Conservation (phyloP, 2,329 filamentous ascomycete genomes). For the Stromatinia cepivora region DNA sequence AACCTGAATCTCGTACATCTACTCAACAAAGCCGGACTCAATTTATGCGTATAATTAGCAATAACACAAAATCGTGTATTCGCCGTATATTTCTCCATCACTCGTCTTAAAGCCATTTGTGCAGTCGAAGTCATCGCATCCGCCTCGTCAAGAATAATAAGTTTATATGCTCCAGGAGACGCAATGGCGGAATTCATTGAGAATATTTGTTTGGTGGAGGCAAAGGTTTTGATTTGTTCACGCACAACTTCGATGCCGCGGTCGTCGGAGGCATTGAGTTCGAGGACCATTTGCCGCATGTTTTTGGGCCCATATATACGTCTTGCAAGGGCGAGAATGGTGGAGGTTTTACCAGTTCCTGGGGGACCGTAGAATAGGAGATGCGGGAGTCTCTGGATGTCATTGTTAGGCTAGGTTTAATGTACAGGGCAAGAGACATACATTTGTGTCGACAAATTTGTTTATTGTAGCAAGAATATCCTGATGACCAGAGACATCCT, state of each 20-base stretch:
- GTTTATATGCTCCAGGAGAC: slow-evolving; percentile 76
- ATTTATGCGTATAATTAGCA: slow-evolving; percentile 97
- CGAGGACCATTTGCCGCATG: slow-evolving; percentile 97
- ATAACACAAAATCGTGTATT: slow-evolving; percentile 99
- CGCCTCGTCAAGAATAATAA: slow-evolving; percentile 98
- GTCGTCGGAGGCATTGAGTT: slow-evolving; percentile 96
- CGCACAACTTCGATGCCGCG: slow-evolving; percentile 96
- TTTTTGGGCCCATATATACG: slow-evolving; percentile 91
- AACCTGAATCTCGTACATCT: slow-evolving; percentile 94
- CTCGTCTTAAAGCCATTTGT: slow-evolving; percentile 93
- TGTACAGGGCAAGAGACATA: slow-evolving; percentile 39
- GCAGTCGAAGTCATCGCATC: slow-evolving; percentile 99
- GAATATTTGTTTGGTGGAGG: slow-evolving; percentile 97
- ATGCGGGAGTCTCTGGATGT: slow-evolving; percentile 75
- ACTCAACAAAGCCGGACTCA: slow-evolving; percentile 88
- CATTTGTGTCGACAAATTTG: slow-evolving; percentile 92
- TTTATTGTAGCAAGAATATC: slow-evolving; percentile 98
- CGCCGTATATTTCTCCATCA: slow-evolving; percentile 99
- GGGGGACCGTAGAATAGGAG: slow-evolving; percentile 95
- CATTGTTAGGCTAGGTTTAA: slow-evolving; percentile 19
- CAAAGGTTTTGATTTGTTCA: slow-evolving; percentile 99
- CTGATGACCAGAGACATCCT: slow-evolving; percentile 93
- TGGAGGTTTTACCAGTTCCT: slow-evolving; percentile 96
- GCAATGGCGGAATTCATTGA: slow-evolving; percentile 54
- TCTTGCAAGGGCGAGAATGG: slow-evolving; percentile 86